Evolutionary conservation across 2,329 filamentous ascomycete species (phyloP).

Genomic region (Polytolypa hystricis): DNA sequence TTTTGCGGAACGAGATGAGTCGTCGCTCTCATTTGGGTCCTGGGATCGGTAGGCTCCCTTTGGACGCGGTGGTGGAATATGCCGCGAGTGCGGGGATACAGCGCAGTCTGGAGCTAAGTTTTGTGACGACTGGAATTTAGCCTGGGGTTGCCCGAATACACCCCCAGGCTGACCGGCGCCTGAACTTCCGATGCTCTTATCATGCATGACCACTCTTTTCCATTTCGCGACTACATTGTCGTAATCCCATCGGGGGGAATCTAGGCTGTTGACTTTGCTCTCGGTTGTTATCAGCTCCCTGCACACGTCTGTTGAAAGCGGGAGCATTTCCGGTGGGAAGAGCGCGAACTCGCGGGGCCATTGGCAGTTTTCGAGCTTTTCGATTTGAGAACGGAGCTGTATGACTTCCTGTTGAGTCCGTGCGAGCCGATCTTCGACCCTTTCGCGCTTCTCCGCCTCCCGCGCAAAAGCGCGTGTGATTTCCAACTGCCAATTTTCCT

Average conservation of each 20-base stretch:
- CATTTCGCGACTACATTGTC: constrained; percentile 38
- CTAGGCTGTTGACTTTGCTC: constrained; percentile 22
- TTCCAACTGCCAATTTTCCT: constrained; percentile 37
- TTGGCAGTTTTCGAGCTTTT: constrained; percentile 35
- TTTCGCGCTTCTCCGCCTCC: constrained; percentile 34
- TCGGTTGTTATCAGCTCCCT: constrained; percentile 26
- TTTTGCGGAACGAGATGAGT: constrained; percentile 9
- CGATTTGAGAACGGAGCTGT: constrained; percentile 38
- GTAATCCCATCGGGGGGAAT: constrained; percentile 36
- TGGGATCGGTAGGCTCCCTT: constrained; percentile 7
- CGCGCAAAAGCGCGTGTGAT: constrained; percentile 36
- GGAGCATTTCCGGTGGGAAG: constrained; percentile 35
- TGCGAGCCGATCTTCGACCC: constrained; percentile 32
- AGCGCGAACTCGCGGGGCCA: constrained; percentile 39
- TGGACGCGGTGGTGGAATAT: background rate
- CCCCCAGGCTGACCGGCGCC: constrained; percentile 1
- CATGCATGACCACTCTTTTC: constrained; percentile 37
- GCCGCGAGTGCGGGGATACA: background rate
- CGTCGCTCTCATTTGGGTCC: constrained; percentile 8
- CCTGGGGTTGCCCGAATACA: constrained; percentile 5
- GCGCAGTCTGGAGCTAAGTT: background rate
- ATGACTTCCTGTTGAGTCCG: constrained; percentile 38
- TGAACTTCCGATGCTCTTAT: constrained; percentile 30
- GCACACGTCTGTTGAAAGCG: constrained; percentile 28
- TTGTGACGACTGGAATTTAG: background rate